Conservation (phyloP, 106 monocot genomes). For the Vanilla planifolia region DNA sequence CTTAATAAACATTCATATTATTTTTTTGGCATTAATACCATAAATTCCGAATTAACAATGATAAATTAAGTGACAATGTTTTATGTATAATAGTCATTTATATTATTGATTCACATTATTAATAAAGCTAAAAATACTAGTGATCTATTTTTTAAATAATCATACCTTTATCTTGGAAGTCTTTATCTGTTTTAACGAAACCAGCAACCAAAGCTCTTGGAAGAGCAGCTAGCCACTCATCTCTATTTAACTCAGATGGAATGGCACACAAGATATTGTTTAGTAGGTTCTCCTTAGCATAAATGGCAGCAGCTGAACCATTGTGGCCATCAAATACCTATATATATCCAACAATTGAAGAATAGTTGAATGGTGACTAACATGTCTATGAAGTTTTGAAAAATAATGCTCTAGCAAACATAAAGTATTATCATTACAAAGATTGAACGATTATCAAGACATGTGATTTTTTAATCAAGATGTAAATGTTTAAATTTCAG, state of each 20-base stretch:
- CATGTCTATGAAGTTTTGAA: neutral
- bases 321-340: conserved; percentile 90
- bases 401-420: neutral
- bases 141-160: neutral
- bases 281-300: conserved; percentile 54
- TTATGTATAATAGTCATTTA: too few species aligned
- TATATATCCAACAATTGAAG: conserved; percentile 4
- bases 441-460: neutral
- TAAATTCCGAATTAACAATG: too few species aligned
- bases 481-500: too few species aligned
- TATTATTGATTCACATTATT: too few species aligned
- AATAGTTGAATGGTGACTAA: conserved; percentile 3
- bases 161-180: conserved; percentile 53
- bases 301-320: conserved; percentile 64
- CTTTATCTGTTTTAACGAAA: conserved; percentile 72
- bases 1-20: neutral
- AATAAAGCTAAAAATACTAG: neutral
- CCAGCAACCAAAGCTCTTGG: conserved; percentile 72
- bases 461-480: neutral
- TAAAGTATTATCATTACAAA: neutral
- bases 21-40: too few species aligned
- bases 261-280: conserved; percentile 55
- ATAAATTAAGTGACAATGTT: too few species aligned
- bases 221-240: conserved; percentile 67
- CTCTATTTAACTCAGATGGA: conserved; percentile 39